Evolutionary conservation across 1,284 basidiomycete genomes (phyloP), one percentile per base, ranked within the genome.

Genomic region (Fomitopsis palustris): DNA sequence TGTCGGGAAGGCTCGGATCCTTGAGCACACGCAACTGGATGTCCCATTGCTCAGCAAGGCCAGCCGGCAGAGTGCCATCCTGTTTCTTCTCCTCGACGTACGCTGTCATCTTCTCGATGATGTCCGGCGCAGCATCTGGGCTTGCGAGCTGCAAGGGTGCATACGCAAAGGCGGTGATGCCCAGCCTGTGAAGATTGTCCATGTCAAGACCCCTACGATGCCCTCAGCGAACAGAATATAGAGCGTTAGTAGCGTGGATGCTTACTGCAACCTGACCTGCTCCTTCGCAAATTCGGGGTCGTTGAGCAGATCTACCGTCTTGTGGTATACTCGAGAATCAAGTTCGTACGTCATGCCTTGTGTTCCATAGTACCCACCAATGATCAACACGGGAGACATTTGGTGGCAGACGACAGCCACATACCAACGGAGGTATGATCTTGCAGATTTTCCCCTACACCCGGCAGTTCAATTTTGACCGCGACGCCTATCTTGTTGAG

Each of bases 361-460:
- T 25, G 8, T 27, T 17, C 5, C 16, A 12, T 14, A 19, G 2
- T n/a, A n/a, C n/a, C n/a, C n/a, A n/a, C n/a, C n/a, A n/a, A n/a
- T n/a, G n/a, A 35, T 37, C 35, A 33, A 31, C 16, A 2, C 27
- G 19, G 1, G 16, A 7, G 19, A 31, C 7, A n/a, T 17, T 29
- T n/a, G 2, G 52, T 10, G 16, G 43, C 29, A 47, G n/a, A 16
- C 25, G 27, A 25, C 39, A 21, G 25, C 33, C 38, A 52, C 57
- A 57, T 59, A 42, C 56, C 61, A 12, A 25, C 16, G 27, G 57
- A 57, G 21, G 60, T 29, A 63, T 77, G 76, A 55, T 77, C 76
- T 66, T 77, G 75, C 21, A 76, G 51, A 61, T 75, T 75, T 65
- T 74, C 71, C 49, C 76, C 75, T 37, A 72, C 71, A 56, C 68